These are phyloP conservation scores for Paraurostyla sp. DNA, from an alignment of 73 alveolate species.

Conservation along the genomic window DNA sequence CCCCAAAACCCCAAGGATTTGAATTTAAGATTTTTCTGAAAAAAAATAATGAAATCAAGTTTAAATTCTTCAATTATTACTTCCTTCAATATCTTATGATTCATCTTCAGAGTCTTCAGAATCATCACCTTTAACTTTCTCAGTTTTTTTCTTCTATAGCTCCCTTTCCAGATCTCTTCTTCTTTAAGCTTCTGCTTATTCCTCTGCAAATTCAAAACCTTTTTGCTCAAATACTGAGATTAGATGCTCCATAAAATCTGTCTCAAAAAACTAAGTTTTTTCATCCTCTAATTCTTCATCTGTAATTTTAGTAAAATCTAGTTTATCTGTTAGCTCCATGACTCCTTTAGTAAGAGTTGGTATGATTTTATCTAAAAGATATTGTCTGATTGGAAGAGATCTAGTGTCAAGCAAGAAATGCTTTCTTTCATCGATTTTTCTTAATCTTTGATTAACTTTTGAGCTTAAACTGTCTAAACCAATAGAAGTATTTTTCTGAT, in stretches of 20 bases:
- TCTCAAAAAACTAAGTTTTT: background rate
- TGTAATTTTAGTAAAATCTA: constrained; percentile 12
- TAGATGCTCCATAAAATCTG: constrained; percentile 17
- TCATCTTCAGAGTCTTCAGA: constrained; percentile 42
- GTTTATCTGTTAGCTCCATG: constrained; percentile 30
- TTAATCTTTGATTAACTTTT: background rate
- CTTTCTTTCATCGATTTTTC: constrained; percentile 33
- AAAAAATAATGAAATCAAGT: too few species aligned
- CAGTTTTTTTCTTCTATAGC: background rate
- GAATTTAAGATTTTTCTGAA: too few species aligned
- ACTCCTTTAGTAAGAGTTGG: constrained; percentile 34
- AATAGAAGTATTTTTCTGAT: background rate
- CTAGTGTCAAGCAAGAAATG: constrained; percentile 38
- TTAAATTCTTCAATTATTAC: too few species aligned
- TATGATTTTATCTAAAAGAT: constrained; percentile 18
- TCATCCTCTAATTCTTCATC: constrained; percentile 7
- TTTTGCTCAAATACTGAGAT: background rate
- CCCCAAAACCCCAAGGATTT: too few species aligned
- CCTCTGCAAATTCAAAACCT: constrained; percentile 18
- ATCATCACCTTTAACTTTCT: background rate
- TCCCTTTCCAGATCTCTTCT: background rate
- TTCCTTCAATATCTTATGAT: constrained; percentile 39
- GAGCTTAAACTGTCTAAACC: background rate
- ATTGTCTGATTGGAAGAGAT: constrained; percentile 55
- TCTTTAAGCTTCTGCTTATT: constrained; percentile 12